phyloP scores from a whole-genome alignment of 1,284 basidiomycete genomes.

The Ustilago xerochloae region DNA sequence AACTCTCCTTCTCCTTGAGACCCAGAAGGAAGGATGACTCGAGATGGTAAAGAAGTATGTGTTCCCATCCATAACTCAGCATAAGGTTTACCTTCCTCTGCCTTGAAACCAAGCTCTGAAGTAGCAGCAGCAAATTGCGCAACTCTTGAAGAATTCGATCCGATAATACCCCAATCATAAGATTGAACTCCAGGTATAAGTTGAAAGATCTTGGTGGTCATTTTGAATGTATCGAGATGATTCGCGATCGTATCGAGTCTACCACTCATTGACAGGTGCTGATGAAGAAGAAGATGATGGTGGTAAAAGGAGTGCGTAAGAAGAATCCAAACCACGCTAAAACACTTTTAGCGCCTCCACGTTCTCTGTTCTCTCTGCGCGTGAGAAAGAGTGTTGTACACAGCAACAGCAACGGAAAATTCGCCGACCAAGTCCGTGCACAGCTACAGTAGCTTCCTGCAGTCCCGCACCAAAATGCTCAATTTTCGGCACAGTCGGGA shows the following conservation, averaged over 20 bases:
- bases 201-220: slow-evolving; percentile 34
- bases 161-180: slow-evolving; percentile 66
- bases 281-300: background rate
- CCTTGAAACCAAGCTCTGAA: slow-evolving; percentile 32
- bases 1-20: background rate
- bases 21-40: slow-evolving; percentile 69
- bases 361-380: too few relatives aligned
- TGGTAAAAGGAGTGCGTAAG: background rate
- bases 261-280: background rate
- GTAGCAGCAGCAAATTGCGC: slow-evolving; percentile 58
- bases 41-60: slow-evolving; percentile 87
- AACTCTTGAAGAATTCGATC: slow-evolving; percentile 39
- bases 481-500: too few relatives aligned
- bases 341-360: too few relatives aligned
- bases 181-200: slow-evolving; percentile 65
- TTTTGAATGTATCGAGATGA: slow-evolving; percentile 9
- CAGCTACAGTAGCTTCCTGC: too few relatives aligned
- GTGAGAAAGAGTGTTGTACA: too few relatives aligned
- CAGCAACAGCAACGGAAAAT: too few relatives aligned
- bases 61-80: slow-evolving; percentile 91
- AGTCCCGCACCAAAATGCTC: too few relatives aligned
- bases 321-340: background rate
- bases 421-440: background rate
- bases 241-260: slow-evolving; percentile 6
- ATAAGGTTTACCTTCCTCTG: slow-evolving; percentile 51